Conservation (phyloP, 73 alveolate species). For the Effrenium voratum region DNA sequence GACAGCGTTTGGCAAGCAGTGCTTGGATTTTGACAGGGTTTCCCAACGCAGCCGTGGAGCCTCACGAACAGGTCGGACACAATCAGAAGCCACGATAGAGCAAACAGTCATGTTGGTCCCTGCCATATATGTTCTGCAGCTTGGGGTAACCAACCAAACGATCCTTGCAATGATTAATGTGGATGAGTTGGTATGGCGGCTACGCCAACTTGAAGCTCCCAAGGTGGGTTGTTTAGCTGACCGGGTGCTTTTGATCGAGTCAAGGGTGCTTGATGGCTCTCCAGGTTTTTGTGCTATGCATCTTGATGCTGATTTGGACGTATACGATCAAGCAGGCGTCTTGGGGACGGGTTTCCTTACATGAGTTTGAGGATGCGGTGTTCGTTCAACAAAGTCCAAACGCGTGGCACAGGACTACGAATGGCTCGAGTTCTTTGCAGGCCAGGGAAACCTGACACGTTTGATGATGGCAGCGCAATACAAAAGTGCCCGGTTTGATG, state of each 20-base stretch:
- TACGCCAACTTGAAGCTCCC: neutral
- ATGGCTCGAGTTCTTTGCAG: slow-evolving; percentile 26
- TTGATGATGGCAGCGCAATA: neutral
- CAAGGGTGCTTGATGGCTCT: neutral
- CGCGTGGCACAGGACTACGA: neutral
- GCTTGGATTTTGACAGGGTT: too few species aligned
- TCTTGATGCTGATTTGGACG: neutral
- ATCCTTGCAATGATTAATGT: neutral
- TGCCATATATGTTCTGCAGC: too few species aligned
- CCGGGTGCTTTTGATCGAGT: neutral
- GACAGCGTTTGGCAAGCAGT: too few species aligned
- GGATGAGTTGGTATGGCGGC: slow-evolving; percentile 7
- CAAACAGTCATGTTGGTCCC: too few species aligned
- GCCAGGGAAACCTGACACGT: neutral
- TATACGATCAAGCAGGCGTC: neutral
- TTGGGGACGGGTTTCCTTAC: neutral
- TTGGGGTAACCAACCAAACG: too few species aligned
- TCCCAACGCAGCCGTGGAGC: too few species aligned
- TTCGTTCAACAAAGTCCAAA: neutral
- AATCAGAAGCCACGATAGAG: too few species aligned
- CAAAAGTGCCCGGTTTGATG: neutral
- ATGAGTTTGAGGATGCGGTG: neutral
- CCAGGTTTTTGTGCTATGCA: neutral
- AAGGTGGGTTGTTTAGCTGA: neutral
- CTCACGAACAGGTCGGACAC: too few species aligned